A percentile compares a stretch with the other conserved stretches of the same genome.
Evolutionary conservation across 257 asterid species (phyloP).

Genomic region (Jaltomata sinuosa): DNA sequence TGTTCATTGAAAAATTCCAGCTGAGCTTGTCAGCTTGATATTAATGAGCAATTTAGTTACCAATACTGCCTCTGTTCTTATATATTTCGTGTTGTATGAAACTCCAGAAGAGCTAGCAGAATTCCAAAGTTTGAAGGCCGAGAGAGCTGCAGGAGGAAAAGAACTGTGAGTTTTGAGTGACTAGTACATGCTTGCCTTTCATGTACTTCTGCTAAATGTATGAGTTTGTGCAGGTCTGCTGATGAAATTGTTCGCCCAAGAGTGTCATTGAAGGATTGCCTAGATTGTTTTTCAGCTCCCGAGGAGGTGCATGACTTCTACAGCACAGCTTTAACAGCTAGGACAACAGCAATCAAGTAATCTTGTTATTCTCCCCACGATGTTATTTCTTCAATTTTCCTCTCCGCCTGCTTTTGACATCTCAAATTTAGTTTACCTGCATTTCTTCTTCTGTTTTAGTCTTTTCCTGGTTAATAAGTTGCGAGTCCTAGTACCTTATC

Average conservation of each 20-base stretch:
- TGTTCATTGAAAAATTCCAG: background rate
- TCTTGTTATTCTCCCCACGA: conserved; percentile 1
- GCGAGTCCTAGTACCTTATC: background rate
- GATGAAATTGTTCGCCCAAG: conserved; percentile 91
- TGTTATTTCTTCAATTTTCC: background rate
- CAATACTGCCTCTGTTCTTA: conserved; percentile 11
- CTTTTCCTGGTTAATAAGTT: background rate
- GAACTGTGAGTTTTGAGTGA: conserved; percentile 57
- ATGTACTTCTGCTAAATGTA: conserved; percentile 8
- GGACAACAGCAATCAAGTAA: conserved; percentile 86
- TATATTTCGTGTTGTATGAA: conserved; percentile 4
- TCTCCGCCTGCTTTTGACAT: background rate
- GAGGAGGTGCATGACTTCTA: conserved; percentile 88
- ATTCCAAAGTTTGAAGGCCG: conserved; percentile 59
- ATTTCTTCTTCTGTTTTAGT: background rate
- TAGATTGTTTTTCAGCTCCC: conserved; percentile 73
- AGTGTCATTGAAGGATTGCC: conserved; percentile 75
- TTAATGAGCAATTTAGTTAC: background rate
- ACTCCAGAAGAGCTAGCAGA: conserved; percentile 66
- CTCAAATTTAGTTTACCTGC: background rate
- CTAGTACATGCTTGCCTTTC: background rate
- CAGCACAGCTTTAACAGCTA: conserved; percentile 69
- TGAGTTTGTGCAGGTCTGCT: conserved; percentile 43
- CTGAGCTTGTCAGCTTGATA: background rate
- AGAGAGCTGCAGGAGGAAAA: conserved; percentile 62